Evolutionary conservation across 371 early-diverging fungal genomes (phyloP), one percentile per base, ranked within the genome.

Genomic region (Thermomucor indicae-seudaticae): DNA sequence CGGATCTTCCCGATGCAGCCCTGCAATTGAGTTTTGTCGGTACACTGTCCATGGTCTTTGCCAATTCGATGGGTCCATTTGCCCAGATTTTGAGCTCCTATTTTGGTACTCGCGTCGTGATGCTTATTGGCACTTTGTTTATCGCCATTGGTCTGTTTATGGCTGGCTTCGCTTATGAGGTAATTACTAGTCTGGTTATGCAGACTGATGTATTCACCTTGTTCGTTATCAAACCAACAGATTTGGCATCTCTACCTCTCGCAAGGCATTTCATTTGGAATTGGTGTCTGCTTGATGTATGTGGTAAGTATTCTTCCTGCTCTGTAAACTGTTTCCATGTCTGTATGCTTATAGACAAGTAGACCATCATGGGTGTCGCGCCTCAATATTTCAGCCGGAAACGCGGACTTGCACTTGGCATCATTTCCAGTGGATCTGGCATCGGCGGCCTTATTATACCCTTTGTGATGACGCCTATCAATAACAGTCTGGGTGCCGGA

Each of bases 391-490:
- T 91, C 62, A 51, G 48, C 11, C 75, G 75, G 16, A 47, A 65
- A 20, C 78, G 84, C 11, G 87, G 87, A 0, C 41, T 91, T 39
- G 92, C 88, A 10, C 76, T 84, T 0, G 93, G 91, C 0, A 70
- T 90, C 7, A 76, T 84, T 11, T 78, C 84, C 17, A 68, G 86
- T 55, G 92, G 91, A 8, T 69, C 80, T 4, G 86, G 89, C n/a
- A 63, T 88, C 37, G 92, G 92, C 24, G 90, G 90, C 0, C 69
- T 90, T 3, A 73, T 79, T 11, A 68, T 89, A 54, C 75, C 85
- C 2, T 80, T 84, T 10, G 30, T 90, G 4, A 70, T 84, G 46
- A 80, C 79, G 20, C 56, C 63, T 14, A 55, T 88, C 2, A 76
- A 89, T 43, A 57, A 65, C 16, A 51, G 37, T 8, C 48, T 86